Evolutionary conservation across 176 grass and related monocot genomes (phyloP), one percentile per base, ranked within the genome.

Genomic region (Eragrostis curvula): DNA sequence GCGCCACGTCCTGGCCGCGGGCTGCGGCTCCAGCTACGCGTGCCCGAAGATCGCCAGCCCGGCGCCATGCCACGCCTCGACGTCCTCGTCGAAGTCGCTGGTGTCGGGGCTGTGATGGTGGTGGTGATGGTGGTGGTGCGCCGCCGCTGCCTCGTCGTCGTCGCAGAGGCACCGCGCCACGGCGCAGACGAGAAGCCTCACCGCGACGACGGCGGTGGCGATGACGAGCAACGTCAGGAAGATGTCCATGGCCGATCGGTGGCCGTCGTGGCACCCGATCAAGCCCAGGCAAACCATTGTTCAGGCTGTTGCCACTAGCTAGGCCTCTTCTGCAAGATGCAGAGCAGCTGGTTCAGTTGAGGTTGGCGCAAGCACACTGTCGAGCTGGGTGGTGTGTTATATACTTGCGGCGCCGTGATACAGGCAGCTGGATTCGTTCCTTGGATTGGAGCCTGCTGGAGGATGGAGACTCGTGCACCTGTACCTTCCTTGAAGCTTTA

Each of bases 401-500:
- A 12, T 74, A 36, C 32, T 36, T 36, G 32, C 32, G 32, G 32
- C 32, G 32, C 32, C 4, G 4, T 36, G 32, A 36, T 36, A 13
- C 5, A 53, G 20, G 13, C 15, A 0, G 20, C 7, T 21, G 42
- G 81, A 84, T 89, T 84, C 87, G 48, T 84, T 84, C 3, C 87
- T 89, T 89, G 42, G 59, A 21, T 30, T 42, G 74, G 86, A 57
- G 74, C 49, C 23, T 36, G 21, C 48, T 6, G 40, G 58, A 88
- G 20, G 68, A 74, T 55, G 13, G 16, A 30, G 41, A 65, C 42
- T 23, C 18, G 16, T 85, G 78, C 47, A 85, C 78, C 53, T 46
- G 83, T 89, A 40, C 83, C 83, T 86, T 89, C 57, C 66, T 85
- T 85, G 71, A 53, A 77, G 72, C 55, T 88, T 27, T 72, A 24